Percentiles rank a stretch among this genome's conserved stretches.
Evolutionary conservation across 2,329 filamentous ascomycete genomes (phyloP).

Genomic region (Sporothrix protearum): DNA sequence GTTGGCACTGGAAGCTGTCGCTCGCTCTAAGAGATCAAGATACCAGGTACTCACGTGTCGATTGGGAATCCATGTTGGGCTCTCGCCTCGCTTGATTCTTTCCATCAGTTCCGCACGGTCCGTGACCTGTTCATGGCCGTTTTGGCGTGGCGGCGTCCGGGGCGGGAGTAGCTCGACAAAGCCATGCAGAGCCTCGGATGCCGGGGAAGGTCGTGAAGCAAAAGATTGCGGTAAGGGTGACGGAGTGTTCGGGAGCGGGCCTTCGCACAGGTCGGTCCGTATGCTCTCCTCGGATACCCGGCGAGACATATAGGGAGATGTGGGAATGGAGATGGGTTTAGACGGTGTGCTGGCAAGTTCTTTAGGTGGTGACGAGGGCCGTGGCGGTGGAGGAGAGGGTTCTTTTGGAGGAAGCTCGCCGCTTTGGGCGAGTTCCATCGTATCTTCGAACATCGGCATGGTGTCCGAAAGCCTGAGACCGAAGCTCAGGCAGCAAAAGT

Average conservation of each 20-base stretch:
- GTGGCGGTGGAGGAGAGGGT: constrained; percentile 19
- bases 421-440: constrained; percentile 39
- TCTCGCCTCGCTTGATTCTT: constrained; percentile 74
- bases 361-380: not conserved
- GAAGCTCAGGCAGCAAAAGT: not conserved
- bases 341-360: constrained; percentile 18
- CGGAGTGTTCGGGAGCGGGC: constrained; percentile 48
- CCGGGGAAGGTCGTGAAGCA: not conserved
- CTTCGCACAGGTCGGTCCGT: constrained; percentile 59
- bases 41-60: constrained; percentile 50
- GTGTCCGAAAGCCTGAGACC: constrained; percentile 21
- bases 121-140: constrained; percentile 39
- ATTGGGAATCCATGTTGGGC: constrained; percentile 68
- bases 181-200: not conserved
- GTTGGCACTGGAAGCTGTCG: not conserved
- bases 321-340: constrained; percentile 29
- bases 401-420: constrained; percentile 17
- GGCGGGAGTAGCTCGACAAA: not conserved
- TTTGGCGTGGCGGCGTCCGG: constrained; percentile 34
- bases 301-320: constrained; percentile 31
- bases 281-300: constrained; percentile 58
- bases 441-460: constrained; percentile 60
- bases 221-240: not conserved
- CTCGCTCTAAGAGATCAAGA: not conserved
- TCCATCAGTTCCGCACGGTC: constrained; percentile 79